Base-by-base conservation (phyloP, 2,329 filamentous ascomycete species). In the Hypoxylon sp. region DNA sequence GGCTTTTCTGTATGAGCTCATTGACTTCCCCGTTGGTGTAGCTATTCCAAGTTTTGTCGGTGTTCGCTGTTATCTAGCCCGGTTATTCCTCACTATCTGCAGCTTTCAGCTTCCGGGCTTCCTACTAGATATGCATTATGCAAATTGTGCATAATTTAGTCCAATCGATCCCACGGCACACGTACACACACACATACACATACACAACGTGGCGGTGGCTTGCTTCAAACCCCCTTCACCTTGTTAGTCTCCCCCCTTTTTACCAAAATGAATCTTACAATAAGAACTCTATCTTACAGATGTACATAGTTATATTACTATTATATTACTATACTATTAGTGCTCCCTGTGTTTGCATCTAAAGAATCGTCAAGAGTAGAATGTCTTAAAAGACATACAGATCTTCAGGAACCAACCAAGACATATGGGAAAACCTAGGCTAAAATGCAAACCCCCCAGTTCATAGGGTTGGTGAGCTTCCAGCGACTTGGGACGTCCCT, bases 361-460 rank as follows among this genome's bases (percentile, higher is more conserved):
- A 44, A 44, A 44, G 7, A 44, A 44, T 42, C 37, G 37, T 42
- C 17, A 42, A 17, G 37, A 42, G 24, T 46, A 4, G n/a, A 11
- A 44, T 56, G 58, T 54, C 51, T 56, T 50, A 46, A 19, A 56
- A 44, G 44, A 31, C 29, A 31, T 21, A 37, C 42, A 50, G 66
- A 71, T 66, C 59, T 71, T 69, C 68, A 71, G 68, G 65, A 63
- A 70, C 65, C 27, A 65, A 32, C 53, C 60, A 56, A 67, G 66
- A 67, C 59, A 67, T 27, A 56, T 53, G 62, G 58, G 21, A 55
- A 68, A 66, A 51, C 55, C 51, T 47, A 66, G 62, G 65, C 48
- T 66, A 52, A 44, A 44, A 21, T 21, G 8, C 39, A 44, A 55
- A 56, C 19, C 1, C 3, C 53, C 57, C 52, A 35, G 17, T 48